Evolutionary conservation across 2,329 filamentous ascomycete species (phyloP).

Genomic region (Penicillium glabrum): DNA sequence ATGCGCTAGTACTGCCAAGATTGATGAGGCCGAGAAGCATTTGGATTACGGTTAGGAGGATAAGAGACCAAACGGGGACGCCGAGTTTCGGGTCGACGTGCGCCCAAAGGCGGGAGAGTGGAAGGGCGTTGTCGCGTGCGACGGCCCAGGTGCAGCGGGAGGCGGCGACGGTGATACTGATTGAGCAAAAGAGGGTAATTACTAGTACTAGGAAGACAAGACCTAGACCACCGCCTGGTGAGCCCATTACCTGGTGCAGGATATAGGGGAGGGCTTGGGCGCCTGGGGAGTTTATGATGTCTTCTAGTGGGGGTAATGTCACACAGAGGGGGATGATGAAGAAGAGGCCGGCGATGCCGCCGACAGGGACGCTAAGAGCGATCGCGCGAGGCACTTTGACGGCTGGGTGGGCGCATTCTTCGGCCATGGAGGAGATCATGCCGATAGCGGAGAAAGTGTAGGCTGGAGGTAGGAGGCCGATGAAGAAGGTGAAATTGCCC

Average conservation of each 20-base stretch:
- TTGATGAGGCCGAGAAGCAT: constrained; percentile 54
- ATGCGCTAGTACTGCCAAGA: constrained; percentile 49
- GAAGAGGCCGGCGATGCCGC: constrained; percentile 55
- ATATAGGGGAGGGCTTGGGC: constrained; percentile 55
- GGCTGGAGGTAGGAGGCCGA: constrained; percentile 59
- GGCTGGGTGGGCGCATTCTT: constrained; percentile 57
- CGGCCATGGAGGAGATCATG: constrained; percentile 64
- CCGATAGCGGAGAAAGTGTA: constrained; percentile 62
- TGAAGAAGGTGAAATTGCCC: constrained; percentile 62
- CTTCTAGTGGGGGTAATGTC: constrained; percentile 49
- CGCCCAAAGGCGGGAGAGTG: constrained; percentile 39
- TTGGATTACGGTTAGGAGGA: constrained; percentile 47
- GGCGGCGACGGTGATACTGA: constrained; percentile 54
- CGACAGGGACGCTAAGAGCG: constrained; percentile 53
- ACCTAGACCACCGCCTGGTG: constrained; percentile 48
- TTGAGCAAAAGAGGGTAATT: constrained; percentile 55
- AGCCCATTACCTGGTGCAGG: constrained; percentile 51
- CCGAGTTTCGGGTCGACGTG: constrained; percentile 35
- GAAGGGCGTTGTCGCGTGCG: constrained; percentile 47
- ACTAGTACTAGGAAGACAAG: constrained; percentile 53
- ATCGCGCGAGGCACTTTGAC: constrained; percentile 55
- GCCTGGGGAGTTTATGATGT: constrained; percentile 45
- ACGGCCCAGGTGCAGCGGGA: constrained; percentile 50
- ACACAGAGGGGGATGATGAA: constrained; percentile 58
- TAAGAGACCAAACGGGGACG: constrained; percentile 44